Evolutionary conservation across 1,139 yeast genomes (phyloP).

Genomic region (Diutina mesorugosa): DNA sequence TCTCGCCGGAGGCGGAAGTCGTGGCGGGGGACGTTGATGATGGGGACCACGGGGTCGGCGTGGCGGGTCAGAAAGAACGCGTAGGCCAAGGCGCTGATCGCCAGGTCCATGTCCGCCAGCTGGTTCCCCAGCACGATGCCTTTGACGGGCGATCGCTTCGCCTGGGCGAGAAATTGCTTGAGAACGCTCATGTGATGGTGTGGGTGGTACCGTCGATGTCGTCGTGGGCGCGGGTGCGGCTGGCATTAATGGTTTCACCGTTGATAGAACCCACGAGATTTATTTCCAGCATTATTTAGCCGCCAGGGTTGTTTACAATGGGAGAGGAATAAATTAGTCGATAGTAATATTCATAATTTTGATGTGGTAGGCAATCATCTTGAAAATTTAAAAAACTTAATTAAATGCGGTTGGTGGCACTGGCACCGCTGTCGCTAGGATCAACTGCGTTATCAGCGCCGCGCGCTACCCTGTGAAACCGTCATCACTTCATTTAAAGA

Average conservation of each 20-base stretch:
- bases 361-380: no score
- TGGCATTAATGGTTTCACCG: not conserved
- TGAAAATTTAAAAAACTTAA: no score
- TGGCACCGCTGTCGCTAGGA: no score
- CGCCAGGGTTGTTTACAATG: no score
- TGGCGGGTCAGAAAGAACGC: conserved; percentile 38
- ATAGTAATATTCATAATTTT: no score
- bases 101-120: conserved; percentile 78
- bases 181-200: not conserved
- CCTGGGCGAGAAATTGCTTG: not conserved
- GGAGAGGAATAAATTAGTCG: no score
- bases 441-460: no score
- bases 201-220: no score
- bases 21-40: conserved; percentile 54
- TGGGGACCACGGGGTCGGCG: conserved; percentile 34
- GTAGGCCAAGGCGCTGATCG: conserved; percentile 58
- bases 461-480: not conserved
- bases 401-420: no score
- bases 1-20: conserved; percentile 67
- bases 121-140: conserved; percentile 71
- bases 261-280: no score
- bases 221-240: no score
- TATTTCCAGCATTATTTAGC: no score
- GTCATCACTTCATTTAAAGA: not conserved
- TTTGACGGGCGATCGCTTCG: not conserved